Conservation (phyloP, 495 filamentous ascomycete genomes). For the Xanthoparmelia taractica region DNA sequence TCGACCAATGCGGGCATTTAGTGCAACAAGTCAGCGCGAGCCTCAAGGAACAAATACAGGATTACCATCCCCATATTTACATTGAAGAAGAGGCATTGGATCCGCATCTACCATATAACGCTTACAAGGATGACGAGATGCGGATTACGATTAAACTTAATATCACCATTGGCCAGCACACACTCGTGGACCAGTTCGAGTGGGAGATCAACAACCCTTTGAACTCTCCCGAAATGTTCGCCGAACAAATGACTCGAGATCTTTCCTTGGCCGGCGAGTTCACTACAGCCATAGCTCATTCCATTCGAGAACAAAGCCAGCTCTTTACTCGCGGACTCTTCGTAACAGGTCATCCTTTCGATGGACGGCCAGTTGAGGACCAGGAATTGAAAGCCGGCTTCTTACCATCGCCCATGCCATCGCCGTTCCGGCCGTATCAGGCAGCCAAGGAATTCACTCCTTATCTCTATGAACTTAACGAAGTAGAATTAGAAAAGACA, state of each 20-base stretch:
- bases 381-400: constrained; percentile 78
- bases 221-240: constrained; percentile 93
- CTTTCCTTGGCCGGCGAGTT: constrained; percentile 94
- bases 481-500: constrained; percentile 80
- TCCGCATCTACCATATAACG: constrained; percentile 79
- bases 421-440: constrained; percentile 79
- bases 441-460: constrained; percentile 88
- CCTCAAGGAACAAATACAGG: constrained; percentile 81
- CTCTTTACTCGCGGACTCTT: constrained; percentile 91
- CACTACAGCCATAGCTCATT: constrained; percentile 93
- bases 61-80: constrained; percentile 85
- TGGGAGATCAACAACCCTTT: constrained; percentile 96
- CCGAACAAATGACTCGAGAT: constrained; percentile 76
- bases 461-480: constrained; percentile 86
- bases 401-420: constrained; percentile 72
- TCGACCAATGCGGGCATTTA: constrained; percentile 54
- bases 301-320: constrained; percentile 90
- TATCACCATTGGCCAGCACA: constrained; percentile 94
- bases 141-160: constrained; percentile 90
- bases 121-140: constrained; percentile 99
- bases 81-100: constrained; percentile 88
- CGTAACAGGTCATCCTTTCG: constrained; percentile 86
- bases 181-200: constrained; percentile 93
- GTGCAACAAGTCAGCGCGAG: constrained; percentile 70
- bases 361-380: constrained; percentile 88